phyloP scores from a whole-genome alignment of 148 eudicot genomes.

The Chenopodium suecicum region DNA sequence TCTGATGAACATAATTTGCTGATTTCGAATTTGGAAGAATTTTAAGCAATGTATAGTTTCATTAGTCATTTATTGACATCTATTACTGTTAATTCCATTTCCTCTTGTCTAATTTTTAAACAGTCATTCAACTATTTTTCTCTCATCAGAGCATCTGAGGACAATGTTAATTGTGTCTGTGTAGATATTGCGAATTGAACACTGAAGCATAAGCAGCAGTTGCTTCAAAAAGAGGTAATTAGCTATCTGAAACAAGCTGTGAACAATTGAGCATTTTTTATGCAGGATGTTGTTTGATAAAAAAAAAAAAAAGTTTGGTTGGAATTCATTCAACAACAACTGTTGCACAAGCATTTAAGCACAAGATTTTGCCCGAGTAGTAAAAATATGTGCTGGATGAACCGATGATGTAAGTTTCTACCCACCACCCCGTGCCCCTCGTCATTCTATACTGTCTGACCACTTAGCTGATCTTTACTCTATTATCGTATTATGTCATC shows the following conservation, averaged over 20 bases:
- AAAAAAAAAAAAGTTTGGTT: background rate
- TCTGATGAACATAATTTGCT: slow-evolving; percentile 18
- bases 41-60: slow-evolving; percentile 9
- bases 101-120: too few relatives aligned
- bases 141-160: background rate
- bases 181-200: background rate
- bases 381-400: background rate
- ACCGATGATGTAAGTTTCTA: background rate
- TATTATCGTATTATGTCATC: too few relatives aligned
- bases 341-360: background rate
- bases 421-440: too few relatives aligned
- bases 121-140: background rate
- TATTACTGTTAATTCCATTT: background rate
- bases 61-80: background rate
- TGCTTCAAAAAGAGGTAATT: background rate
- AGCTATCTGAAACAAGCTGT: background rate
- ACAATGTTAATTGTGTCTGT: background rate
- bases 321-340: background rate
- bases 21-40: slow-evolving; percentile 10
- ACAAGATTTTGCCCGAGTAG: background rate
- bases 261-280: too few relatives aligned
- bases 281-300: background rate
- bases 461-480: too few relatives aligned
- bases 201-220: background rate
- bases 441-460: too few relatives aligned